phyloP scores from a whole-genome alignment of 768 basidiomycete species.

The Rhizopogon vesiculosus region DNA sequence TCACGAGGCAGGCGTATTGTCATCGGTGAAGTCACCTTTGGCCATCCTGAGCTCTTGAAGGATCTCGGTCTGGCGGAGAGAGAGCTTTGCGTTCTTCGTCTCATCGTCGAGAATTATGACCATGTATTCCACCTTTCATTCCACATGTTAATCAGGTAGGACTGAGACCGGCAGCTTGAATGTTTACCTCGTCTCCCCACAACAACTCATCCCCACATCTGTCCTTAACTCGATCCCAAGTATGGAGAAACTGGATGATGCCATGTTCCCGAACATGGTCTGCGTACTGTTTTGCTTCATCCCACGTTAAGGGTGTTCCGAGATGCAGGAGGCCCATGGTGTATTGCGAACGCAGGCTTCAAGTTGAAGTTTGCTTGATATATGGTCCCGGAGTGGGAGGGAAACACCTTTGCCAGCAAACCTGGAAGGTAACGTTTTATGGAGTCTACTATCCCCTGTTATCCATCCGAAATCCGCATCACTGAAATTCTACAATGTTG shows the following conservation, averaged over 20 bases:
- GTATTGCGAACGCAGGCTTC: slow-evolving; percentile 6
- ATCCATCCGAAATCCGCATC: too few relatives aligned
- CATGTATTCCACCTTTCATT: slow-evolving; percentile 87
- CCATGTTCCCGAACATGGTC: slow-evolving; percentile 91
- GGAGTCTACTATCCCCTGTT: too few relatives aligned
- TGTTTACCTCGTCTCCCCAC: slow-evolving; percentile 95
- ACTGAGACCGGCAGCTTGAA: background rate
- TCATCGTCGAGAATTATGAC: slow-evolving; percentile 81
- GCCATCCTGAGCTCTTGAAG: slow-evolving; percentile 70
- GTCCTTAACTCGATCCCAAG: slow-evolving; percentile 90
- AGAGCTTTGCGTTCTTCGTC: slow-evolving; percentile 77
- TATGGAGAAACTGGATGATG: slow-evolving; percentile 91
- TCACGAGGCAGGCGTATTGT: slow-evolving; percentile 49
- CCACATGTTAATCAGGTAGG: background rate
- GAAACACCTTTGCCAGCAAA: too few relatives aligned
- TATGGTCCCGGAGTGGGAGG: too few relatives aligned
- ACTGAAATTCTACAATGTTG: too few relatives aligned
- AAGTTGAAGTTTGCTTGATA: too few relatives aligned
- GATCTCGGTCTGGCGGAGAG: slow-evolving; percentile 92
- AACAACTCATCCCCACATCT: slow-evolving; percentile 86
- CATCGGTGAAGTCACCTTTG: slow-evolving; percentile 59
- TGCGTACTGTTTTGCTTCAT: slow-evolving; percentile 80
- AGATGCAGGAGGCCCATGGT: slow-evolving; percentile 89
- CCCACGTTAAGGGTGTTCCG: slow-evolving; percentile 91
- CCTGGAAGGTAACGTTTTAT: too few relatives aligned